Evolutionary conservation across 768 basidiomycete genomes (phyloP).

Genomic region (Agaricus subrufescens): DNA sequence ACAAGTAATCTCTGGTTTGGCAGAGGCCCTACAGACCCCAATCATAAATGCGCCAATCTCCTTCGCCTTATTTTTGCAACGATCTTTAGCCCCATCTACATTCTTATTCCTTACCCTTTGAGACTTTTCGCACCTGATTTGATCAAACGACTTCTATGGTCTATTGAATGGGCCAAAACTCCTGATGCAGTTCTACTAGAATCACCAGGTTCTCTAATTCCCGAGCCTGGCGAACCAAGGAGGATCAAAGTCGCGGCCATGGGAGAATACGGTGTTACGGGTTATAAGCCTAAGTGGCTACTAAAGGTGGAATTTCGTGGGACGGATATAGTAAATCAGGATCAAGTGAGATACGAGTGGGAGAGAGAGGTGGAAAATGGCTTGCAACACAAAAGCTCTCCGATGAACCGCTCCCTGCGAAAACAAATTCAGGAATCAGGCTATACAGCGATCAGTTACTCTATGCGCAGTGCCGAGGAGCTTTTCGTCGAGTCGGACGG

Average conservation of each 20-base stretch:
- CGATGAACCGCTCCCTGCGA: neutral
- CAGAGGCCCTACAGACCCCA: neutral
- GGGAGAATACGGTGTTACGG: constrained; percentile 4
- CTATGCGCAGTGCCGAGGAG: constrained; percentile 1
- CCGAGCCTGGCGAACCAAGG: neutral
- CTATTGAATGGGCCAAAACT: neutral
- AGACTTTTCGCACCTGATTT: neutral
- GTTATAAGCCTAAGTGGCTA: constrained; percentile 3
- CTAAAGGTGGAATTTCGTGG: constrained; percentile 1
- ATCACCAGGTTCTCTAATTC: neutral
- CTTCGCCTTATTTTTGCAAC: constrained; percentile 4
- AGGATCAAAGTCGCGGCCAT: neutral
- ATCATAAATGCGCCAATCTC: neutral
- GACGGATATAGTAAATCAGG: neutral
- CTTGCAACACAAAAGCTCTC: neutral
- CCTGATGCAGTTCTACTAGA: constrained; percentile 6
- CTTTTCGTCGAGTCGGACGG: neutral
- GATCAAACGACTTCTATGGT: neutral
- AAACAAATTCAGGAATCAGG: neutral
- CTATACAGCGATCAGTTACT: constrained; percentile 8
- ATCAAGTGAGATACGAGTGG: neutral
- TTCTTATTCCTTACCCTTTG: neutral
- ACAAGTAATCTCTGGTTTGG: constrained; percentile 7
- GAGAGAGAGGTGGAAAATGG: neutral
- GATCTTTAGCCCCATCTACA: neutral